Evolutionary conservation across 371 early-diverging fungal genomes (phyloP).

Genomic region (Syncephalastrum contaminatum): DNA sequence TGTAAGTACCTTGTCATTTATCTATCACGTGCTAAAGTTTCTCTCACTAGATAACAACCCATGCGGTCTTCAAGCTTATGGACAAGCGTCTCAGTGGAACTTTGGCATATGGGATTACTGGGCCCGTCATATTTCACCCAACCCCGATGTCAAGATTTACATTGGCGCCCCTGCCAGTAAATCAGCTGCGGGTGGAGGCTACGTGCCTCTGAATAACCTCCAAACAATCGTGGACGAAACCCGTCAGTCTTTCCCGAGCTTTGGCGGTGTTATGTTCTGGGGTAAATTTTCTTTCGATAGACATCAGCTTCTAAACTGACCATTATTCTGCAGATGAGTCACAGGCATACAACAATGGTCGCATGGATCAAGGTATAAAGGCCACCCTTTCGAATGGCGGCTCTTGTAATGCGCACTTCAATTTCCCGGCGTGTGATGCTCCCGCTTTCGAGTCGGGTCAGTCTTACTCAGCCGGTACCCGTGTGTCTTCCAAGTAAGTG

Average conservation of each 20-base stretch:
- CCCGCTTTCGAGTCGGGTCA: conserved; percentile 33
- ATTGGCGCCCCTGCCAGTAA: conserved; percentile 63
- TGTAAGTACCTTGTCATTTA: conserved; percentile 28
- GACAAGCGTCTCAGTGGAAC: conserved; percentile 39
- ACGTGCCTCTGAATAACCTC: conserved; percentile 34
- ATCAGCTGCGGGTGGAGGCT: conserved; percentile 59
- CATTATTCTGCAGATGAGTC: conserved; percentile 36
- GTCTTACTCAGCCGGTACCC: conserved; percentile 39
- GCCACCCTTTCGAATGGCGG: conserved; percentile 17
- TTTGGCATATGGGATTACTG: conserved; percentile 65
- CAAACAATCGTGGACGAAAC: conserved; percentile 25
- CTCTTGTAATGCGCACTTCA: conserved; percentile 24
- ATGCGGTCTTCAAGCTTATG: conserved; percentile 60
- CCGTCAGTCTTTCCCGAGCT: conserved; percentile 39
- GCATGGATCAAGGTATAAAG: conserved; percentile 28
- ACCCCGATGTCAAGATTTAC: conserved; percentile 57
- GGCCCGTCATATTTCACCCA: conserved; percentile 57
- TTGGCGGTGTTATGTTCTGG: conserved; percentile 72
- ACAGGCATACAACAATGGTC: conserved; percentile 39
- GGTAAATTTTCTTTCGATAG: conserved; percentile 17
- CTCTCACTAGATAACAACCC: conserved; percentile 61
- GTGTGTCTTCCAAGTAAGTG: conserved; percentile 51
- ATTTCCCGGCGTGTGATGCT: conserved; percentile 31
- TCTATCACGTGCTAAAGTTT: background rate
- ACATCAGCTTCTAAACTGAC: background rate